A percentile compares a stretch with the other conserved stretches of the same genome.
phyloP scores from a whole-genome alignment of 805 yeast species.

The Spencermartinsiella europaea region DNA sequence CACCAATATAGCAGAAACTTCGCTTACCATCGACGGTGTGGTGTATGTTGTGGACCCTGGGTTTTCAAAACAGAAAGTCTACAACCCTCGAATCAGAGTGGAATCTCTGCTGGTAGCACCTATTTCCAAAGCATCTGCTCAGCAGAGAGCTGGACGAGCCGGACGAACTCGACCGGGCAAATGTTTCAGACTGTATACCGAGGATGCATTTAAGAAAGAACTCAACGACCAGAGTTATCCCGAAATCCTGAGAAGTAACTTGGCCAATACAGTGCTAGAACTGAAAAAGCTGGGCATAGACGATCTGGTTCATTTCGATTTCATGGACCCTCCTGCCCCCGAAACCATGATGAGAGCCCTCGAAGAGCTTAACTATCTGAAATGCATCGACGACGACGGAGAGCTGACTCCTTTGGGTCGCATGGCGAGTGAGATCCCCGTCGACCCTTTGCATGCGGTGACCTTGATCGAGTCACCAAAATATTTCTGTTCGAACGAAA shows the following conservation, averaged over 20 bases:
- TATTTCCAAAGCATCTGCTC: conserved; percentile 94
- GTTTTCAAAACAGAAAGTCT: conserved; percentile 91
- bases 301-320: conserved; percentile 95
- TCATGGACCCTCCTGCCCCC: conserved; percentile 99
- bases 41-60: conserved; percentile 98
- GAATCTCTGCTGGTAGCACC: conserved; percentile 93
- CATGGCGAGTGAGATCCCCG: conserved; percentile 85
- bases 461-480: conserved; percentile 85
- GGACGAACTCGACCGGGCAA: conserved; percentile 99
- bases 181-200: conserved; percentile 93
- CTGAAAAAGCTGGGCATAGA: conserved; percentile 91
- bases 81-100: conserved; percentile 92
- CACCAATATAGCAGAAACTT: conserved; percentile 96
- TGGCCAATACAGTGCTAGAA: conserved; percentile 87
- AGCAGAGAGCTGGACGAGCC: conserved; percentile 99
- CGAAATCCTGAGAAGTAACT: conserved; percentile 85
- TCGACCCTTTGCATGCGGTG: conserved; percentile 93
- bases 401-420: conserved; percentile 85
- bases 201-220: conserved; percentile 92
- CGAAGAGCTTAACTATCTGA: conserved; percentile 87
- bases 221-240: conserved; percentile 94
- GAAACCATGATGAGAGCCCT: conserved; percentile 99
- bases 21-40: conserved; percentile 94
- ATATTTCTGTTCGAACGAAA: conserved; percentile 81
- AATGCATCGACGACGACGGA: conserved; percentile 90